Conservation (phyloP, 2,329 filamentous ascomycete species). For the Leptographium radiaticola region DNA sequence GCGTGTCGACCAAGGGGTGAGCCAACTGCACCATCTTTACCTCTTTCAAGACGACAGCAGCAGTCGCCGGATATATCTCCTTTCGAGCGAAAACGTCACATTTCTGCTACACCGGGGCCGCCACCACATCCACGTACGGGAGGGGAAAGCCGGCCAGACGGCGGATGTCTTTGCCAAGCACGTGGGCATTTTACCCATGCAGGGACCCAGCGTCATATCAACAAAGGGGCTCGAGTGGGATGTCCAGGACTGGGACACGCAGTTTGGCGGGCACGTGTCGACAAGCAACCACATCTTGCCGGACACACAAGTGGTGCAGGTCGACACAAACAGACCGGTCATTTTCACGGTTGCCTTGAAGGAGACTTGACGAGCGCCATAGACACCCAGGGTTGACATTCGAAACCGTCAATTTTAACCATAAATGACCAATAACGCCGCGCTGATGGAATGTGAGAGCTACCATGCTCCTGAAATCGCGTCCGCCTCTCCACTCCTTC, state of each 20-base stretch:
- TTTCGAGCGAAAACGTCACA: constrained; percentile 70
- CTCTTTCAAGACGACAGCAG: constrained; percentile 41
- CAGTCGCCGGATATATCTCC: constrained; percentile 50
- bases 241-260: constrained; percentile 65
- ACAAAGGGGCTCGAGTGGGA: constrained; percentile 85
- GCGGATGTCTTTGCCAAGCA: constrained; percentile 55
- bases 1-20: constrained; percentile 83
- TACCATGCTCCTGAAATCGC: neutral
- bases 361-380: constrained; percentile 21
- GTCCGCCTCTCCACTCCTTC: neutral
- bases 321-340: constrained; percentile 51
- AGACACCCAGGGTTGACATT: neutral
- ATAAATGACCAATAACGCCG: constrained; percentile 6
- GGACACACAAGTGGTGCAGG: constrained; percentile 43
- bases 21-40: constrained; percentile 76
- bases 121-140: constrained; percentile 55
- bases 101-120: constrained; percentile 61
- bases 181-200: constrained; percentile 76
- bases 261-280: constrained; percentile 60
- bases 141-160: constrained; percentile 62
- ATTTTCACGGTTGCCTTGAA: constrained; percentile 61
- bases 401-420: neutral
- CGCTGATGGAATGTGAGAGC: constrained; percentile 5
- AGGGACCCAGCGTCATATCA: constrained; percentile 63
- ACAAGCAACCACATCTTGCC: constrained; percentile 67